Percentiles rank a stretch among this genome's conserved stretches.
Evolutionary conservation across 129 eudicot species (phyloP).

Genomic region (Lactuca sativa): DNA sequence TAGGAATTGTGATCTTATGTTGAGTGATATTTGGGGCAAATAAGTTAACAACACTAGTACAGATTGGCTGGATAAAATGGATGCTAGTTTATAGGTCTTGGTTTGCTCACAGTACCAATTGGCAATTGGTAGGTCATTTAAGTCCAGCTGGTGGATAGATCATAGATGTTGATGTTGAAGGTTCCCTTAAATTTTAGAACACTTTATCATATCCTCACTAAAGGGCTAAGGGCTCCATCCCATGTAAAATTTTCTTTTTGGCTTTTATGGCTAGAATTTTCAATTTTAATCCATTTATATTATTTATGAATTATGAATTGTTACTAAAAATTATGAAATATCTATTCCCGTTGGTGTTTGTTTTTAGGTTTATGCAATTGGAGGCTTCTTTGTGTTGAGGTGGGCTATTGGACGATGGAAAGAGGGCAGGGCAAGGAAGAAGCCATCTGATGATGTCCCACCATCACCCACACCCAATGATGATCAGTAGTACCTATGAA

Average conservation of each 20-base stretch:
- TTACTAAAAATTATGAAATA: not conserved
- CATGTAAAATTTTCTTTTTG: too few species aligned
- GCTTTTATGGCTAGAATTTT: too few species aligned
- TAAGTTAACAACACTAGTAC: not conserved
- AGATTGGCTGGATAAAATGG: not conserved
- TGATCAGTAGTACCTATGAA: conserved; percentile 39
- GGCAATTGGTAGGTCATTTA: conserved; percentile 3
- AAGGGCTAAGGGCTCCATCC: too few species aligned
- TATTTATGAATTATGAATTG: too few species aligned
- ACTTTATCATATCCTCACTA: too few species aligned
- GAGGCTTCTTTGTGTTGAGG: conserved; percentile 71
- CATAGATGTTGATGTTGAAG: conserved; percentile 21
- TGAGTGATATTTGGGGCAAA: conserved; percentile 13
- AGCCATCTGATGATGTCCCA: conserved; percentile 52
- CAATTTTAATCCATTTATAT: too few species aligned
- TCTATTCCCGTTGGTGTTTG: not conserved
- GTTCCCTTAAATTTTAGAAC: conserved; percentile 18
- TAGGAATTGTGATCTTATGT: conserved; percentile 9
- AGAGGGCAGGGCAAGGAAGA: conserved; percentile 57
- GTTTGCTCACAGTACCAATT: conserved; percentile 16
- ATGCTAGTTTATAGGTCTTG: conserved; percentile 8
- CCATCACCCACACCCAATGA: conserved; percentile 31
- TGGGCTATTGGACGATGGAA: conserved; percentile 95
- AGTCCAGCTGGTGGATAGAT: conserved; percentile 17
- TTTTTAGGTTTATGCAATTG: conserved; percentile 83